phyloP scores from a whole-genome alignment of 768 basidiomycete species.

The Termitomyces sp. region DNA sequence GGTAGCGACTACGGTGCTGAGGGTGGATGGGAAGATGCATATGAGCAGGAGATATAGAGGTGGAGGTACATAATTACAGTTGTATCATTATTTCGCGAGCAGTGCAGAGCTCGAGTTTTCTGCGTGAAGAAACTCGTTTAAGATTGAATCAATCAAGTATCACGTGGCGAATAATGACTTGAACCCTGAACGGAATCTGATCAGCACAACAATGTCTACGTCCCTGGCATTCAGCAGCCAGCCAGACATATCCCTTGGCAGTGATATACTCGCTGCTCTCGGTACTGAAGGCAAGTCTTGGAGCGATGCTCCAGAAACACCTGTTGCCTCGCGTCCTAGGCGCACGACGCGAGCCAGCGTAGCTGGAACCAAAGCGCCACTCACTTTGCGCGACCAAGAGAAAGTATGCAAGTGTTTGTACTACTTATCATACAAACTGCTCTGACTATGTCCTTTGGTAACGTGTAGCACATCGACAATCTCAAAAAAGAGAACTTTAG shows the following conservation, averaged over 20 bases:
- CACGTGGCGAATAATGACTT: not conserved
- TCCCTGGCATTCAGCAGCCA: constrained; percentile 36
- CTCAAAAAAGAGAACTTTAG: constrained; percentile 97
- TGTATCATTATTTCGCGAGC: not conserved
- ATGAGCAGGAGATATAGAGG: constrained; percentile 65
- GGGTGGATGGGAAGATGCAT: constrained; percentile 47
- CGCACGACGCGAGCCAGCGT: constrained; percentile 29
- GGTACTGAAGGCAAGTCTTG: constrained; percentile 39
- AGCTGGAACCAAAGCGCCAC: constrained; percentile 36
- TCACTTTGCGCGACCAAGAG: constrained; percentile 94
- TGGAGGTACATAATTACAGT: not conserved
- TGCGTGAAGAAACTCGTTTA: not conserved
- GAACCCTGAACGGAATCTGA: constrained; percentile 4
- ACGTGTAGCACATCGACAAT: constrained; percentile 79
- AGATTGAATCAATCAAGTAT: not conserved
- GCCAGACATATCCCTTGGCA: constrained; percentile 55
- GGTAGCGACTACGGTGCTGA: constrained; percentile 42
- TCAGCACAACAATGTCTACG: constrained; percentile 30
- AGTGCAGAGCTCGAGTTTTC: not conserved
- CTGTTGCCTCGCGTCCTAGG: constrained; percentile 39
- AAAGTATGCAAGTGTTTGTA: constrained; percentile 50
- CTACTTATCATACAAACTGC: not conserved
- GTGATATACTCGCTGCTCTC: constrained; percentile 49
- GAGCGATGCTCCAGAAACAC: constrained; percentile 43
- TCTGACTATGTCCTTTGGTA: not conserved